Conservation (phyloP, 192 early-diverging fungal species). For the Dissophora globulifera region DNA sequence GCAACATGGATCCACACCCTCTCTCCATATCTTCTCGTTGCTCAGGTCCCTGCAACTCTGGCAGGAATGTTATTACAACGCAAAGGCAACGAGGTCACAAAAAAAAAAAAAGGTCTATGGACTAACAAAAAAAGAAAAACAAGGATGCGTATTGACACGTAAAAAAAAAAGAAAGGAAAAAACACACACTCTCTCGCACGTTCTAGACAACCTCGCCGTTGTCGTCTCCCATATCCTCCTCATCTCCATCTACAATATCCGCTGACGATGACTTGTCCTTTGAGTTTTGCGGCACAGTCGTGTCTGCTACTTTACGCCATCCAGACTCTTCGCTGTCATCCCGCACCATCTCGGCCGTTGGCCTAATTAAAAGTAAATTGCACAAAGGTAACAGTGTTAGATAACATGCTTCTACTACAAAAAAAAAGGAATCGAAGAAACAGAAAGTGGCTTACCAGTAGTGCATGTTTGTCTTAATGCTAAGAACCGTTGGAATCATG, state of each 20-base stretch:
- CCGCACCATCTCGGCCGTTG: slow-evolving; percentile 49
- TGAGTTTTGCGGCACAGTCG: neutral
- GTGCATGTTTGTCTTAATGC: slow-evolving; percentile 75
- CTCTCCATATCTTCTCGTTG: no score
- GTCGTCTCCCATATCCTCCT: slow-evolving; percentile 39
- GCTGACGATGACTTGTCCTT: slow-evolving; percentile 4
- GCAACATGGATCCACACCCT: no score
- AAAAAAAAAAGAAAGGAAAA: no score
- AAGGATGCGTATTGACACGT: no score
- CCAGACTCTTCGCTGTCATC: slow-evolving; percentile 53
- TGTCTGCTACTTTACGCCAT: slow-evolving; percentile 46
- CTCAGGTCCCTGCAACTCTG: no score
- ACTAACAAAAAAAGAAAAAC: no score
- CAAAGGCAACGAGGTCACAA: no score
- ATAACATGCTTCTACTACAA: no score
- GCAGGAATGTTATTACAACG: no score
- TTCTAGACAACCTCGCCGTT: slow-evolving; percentile 8
- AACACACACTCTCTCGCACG: no score
- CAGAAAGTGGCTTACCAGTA: slow-evolving; percentile 63
- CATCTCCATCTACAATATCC: slow-evolving; percentile 33
- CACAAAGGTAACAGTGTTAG: no score
- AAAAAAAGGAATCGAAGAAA: neutral
- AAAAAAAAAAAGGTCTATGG: no score
- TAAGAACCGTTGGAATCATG: slow-evolving; percentile 76
- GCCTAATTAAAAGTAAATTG: slow-evolving; percentile 27